Conservation (phyloP, 257 asterid genomes). For the Jacaranda copaia region DNA sequence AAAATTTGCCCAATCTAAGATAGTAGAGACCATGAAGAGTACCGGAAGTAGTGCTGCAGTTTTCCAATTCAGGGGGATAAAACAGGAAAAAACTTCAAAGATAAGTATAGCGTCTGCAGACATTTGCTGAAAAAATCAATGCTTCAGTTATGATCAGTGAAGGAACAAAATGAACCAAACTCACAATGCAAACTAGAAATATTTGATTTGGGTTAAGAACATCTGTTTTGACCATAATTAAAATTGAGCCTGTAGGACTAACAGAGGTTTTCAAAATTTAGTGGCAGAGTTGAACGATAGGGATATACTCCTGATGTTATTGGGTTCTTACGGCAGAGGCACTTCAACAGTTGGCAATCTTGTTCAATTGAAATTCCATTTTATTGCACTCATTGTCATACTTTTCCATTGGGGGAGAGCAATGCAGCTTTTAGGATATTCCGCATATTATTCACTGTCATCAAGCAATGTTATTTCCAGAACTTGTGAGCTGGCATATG, state of each 20-base stretch:
- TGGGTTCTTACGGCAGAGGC: conserved; percentile 4
- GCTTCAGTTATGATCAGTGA: not conserved
- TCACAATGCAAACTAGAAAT: not conserved
- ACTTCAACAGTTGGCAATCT: conserved; percentile 20
- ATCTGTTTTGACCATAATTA: not conserved
- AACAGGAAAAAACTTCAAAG: not conserved
- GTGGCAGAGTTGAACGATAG: not conserved
- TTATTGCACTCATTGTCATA: not conserved
- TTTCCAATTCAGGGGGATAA: not conserved
- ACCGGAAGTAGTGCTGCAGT: not conserved
- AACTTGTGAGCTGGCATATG: conserved; percentile 9
- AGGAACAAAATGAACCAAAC: not conserved
- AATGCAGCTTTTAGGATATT: not conserved
- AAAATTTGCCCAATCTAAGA: conserved; percentile 12
- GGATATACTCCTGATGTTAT: not conserved
- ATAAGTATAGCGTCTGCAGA: not conserved
- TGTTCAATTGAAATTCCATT: not conserved
- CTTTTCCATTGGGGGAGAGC: not conserved
- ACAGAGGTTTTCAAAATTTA: not conserved
- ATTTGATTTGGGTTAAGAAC: not conserved
- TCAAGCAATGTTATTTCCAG: not conserved
- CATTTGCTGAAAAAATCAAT: conserved; percentile 5
- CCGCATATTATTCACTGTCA: conserved; percentile 6
- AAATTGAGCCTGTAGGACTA: not conserved
- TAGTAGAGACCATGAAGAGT: not conserved